A percentile compares a stretch with the other conserved stretches of the same genome.
Conservation (phyloP, 352 stramenopile species). For the Globisporangium splendens region DNA sequence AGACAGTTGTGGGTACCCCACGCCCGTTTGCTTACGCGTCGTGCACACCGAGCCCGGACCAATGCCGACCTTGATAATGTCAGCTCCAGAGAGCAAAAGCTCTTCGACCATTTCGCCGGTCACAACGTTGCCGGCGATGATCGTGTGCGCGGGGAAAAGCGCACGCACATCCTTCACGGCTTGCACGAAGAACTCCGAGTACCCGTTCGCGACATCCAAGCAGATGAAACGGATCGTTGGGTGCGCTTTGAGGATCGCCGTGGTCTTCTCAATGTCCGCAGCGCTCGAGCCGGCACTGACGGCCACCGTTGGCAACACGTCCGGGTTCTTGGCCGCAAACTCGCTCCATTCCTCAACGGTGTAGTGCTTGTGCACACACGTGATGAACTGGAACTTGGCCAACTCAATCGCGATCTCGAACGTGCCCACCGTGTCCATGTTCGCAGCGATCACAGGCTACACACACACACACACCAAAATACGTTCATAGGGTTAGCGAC, state of each 20-base stretch:
- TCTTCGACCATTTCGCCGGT: slow-evolving; percentile 92
- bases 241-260: slow-evolving; percentile 54
- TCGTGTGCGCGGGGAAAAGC: slow-evolving; percentile 69
- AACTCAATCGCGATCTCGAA: slow-evolving; percentile 87
- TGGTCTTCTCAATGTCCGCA: slow-evolving; percentile 70
- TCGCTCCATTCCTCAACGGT: slow-evolving; percentile 55
- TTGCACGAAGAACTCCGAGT: slow-evolving; percentile 86
- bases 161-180: slow-evolving; percentile 59
- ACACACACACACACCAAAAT: not conserved
- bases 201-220: slow-evolving; percentile 89
- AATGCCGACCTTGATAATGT: slow-evolving; percentile 94
- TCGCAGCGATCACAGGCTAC: slow-evolving; percentile 86
- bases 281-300: slow-evolving; percentile 73
- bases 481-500: not conserved
- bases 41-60: slow-evolving; percentile 90
- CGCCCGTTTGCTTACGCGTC: slow-evolving; percentile 90
- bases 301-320: slow-evolving; percentile 69
- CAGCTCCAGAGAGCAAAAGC: slow-evolving; percentile 85
- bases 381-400: slow-evolving; percentile 81
- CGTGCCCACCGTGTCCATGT: slow-evolving; percentile 92
- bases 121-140: slow-evolving; percentile 92
- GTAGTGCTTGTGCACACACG: slow-evolving; percentile 92
- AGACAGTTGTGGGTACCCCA: slow-evolving; percentile 90
- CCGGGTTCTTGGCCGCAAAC: slow-evolving; percentile 49
- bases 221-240: slow-evolving; percentile 81